Evolutionary conservation across 768 basidiomycete species (phyloP), one percentile per base, ranked within the genome.

Genomic region (Leucocoprinus sp.): DNA sequence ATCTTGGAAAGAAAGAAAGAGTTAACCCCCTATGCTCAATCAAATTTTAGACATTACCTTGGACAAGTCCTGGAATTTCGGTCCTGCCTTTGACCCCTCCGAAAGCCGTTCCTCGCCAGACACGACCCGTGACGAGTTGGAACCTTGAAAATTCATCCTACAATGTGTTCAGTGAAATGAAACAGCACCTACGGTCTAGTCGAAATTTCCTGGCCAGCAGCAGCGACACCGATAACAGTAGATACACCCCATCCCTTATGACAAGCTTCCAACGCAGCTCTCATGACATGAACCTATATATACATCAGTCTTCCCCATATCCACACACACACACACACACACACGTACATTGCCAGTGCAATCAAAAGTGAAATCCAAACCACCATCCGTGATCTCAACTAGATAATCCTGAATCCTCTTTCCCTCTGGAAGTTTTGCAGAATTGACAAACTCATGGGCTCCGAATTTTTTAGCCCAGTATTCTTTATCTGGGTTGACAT

Each of bases 181-280:
- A 4, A 15, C 3, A 42, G 43, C 36, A 67, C 84, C 62, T 57
- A 87, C 75, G 92, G 92, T 51, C 92, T 71, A 29, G 92, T 93
- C 8, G 84, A 76, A 51, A 93, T 92, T 64, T 98, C 96, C 57
- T 96, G 83, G 5, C 96, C 96, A 15, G 96, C 92, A 18, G 93
- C 92, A 3, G 96, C 96, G 33, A 99, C 96, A 50, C 95, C 95
- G 49, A 99, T 97, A 53, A 99, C 61, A 45, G 90, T 97, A 47
- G 83, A 90, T 34, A 97, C 84, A 55, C 96, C 96, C 96, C 96
- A 99, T 11, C 96, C 96, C 62, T 98, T 98, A 66, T 99, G 96
- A 64, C 93, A 97, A n/a, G 93, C 88, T 67, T 99, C 96, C 37
- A 99, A 78, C 19, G 96, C 96, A 39, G 83, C 71, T 50, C 93